Percentiles rank a stretch among this genome's conserved stretches.
Evolutionary conservation across 768 basidiomycete species (phyloP).

Genomic region (Cantharellus anzutake): DNA sequence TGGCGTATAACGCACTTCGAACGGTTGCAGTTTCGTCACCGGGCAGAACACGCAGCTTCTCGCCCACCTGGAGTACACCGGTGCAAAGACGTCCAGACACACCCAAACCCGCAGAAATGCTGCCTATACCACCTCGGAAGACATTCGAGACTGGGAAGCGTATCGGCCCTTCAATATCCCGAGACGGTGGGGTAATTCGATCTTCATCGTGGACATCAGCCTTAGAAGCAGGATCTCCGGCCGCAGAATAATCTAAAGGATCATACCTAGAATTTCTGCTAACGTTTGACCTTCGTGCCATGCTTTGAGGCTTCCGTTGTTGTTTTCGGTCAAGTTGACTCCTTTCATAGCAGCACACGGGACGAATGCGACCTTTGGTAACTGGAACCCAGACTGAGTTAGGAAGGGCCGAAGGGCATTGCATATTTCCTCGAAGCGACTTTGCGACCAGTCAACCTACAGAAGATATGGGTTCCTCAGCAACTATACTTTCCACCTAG

Average conservation of each 20-base stretch:
- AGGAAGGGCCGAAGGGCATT: conserved; percentile 60
- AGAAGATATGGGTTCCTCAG: neutral
- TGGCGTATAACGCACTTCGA: conserved; percentile 21
- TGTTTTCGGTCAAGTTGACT: conserved; percentile 49
- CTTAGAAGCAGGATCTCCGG: neutral
- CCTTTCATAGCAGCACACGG: conserved; percentile 86
- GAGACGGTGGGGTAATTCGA: conserved; percentile 54
- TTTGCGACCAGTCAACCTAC: conserved; percentile 74
- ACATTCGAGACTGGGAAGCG: conserved; percentile 89
- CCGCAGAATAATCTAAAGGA: neutral
- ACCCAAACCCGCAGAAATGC: conserved; percentile 41
- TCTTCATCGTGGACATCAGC: conserved; percentile 26
- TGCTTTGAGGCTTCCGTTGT: conserved; percentile 26
- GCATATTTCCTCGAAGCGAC: conserved; percentile 75
- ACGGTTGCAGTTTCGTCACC: conserved; percentile 82
- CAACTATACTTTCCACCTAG: neutral
- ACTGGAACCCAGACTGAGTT: conserved; percentile 66
- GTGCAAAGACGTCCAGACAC: conserved; percentile 71
- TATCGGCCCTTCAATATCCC: conserved; percentile 58
- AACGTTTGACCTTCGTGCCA: conserved; percentile 87
- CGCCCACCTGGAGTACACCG: conserved; percentile 84
- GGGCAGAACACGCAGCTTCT: conserved; percentile 67
- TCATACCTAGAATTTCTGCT: conserved; percentile 59
- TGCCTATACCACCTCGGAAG: conserved; percentile 54
- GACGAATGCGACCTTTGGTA: conserved; percentile 61